Evolutionary conservation across 1,284 basidiomycete genomes (phyloP).

Genomic region (Rhodotorula mucilaginosa): DNA sequence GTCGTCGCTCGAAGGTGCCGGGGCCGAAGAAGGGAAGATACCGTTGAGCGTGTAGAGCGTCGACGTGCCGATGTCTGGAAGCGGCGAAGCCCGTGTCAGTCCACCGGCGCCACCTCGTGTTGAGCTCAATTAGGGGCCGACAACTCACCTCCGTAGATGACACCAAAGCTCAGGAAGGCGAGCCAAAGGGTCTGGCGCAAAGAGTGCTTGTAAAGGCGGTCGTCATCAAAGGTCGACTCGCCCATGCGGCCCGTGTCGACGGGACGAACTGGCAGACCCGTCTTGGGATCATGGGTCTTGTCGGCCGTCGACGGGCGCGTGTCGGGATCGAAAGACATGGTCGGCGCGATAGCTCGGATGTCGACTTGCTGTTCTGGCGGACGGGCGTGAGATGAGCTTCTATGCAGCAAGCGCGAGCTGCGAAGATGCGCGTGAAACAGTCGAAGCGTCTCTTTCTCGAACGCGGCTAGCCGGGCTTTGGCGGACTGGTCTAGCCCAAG

Average conservation of each 20-base stretch:
- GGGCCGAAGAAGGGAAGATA: constrained; percentile 58
- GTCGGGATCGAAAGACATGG: not conserved
- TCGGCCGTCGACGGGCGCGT: not conserved
- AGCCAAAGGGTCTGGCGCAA: constrained; percentile 7
- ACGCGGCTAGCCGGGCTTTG: no score
- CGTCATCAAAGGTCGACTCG: no score
- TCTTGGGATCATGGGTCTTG: not conserved
- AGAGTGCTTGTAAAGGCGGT: not conserved
- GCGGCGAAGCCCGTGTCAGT: not conserved
- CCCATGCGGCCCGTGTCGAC: no score
- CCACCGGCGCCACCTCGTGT: not conserved
- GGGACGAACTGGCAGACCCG: no score
- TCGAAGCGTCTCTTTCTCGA: no score
- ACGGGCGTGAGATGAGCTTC: no score
- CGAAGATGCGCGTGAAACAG: no score
- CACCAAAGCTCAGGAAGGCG: constrained; percentile 50
- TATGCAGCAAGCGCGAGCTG: no score
- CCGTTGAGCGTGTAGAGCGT: constrained; percentile 65
- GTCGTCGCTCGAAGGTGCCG: constrained; percentile 58
- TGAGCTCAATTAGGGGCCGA: not conserved
- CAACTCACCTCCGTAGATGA: constrained; percentile 64
- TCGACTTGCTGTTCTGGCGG: no score
- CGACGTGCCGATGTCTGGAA: constrained; percentile 51
- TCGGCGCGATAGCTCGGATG: no score
- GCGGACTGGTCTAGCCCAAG: no score